These are phyloP conservation scores for Mycocentrospora acerina DNA, from an alignment of 2,329 filamentous ascomycete genomes.

Conservation along the genomic window DNA sequence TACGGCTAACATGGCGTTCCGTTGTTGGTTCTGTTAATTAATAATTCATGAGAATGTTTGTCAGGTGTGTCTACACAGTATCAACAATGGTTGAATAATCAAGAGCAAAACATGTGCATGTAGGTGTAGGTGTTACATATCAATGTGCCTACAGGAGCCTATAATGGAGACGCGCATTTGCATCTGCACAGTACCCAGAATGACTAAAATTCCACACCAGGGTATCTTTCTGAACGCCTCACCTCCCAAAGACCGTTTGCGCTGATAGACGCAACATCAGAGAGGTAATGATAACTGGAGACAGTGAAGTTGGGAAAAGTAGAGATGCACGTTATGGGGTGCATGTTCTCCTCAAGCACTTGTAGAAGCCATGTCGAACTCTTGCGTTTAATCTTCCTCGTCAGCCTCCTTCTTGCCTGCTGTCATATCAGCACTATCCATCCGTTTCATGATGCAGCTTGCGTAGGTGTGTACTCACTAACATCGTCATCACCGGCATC, in stretches of 20 bases:
- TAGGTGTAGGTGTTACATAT: neutral
- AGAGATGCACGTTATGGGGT: too few species aligned
- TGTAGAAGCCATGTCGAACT: too few species aligned
- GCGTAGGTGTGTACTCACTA: slow-evolving; percentile 18
- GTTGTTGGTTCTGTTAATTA: too few species aligned
- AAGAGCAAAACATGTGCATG: too few species aligned
- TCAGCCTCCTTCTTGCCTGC: slow-evolving; percentile 5
- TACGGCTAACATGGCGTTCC: too few species aligned
- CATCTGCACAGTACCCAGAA: too few species aligned
- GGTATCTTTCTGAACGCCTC: neutral
- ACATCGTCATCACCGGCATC: slow-evolving; percentile 17
- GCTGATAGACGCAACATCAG: neutral
- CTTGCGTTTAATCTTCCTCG: neutral
- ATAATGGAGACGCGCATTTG: neutral
- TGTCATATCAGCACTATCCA: slow-evolving; percentile 13
- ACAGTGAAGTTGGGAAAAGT: too few species aligned
- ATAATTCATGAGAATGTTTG: too few species aligned
- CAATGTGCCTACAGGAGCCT: neutral
- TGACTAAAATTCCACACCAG: neutral
- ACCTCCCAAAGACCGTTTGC: neutral
- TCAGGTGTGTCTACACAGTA: too few species aligned
- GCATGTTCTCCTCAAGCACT: too few species aligned
- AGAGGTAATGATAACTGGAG: too few species aligned
- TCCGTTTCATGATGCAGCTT: slow-evolving; percentile 7
- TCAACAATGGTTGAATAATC: too few species aligned